These are phyloP conservation scores for Penicillium desertorum DNA, from an alignment of 495 filamentous ascomycete genomes.

Conservation along the genomic window DNA sequence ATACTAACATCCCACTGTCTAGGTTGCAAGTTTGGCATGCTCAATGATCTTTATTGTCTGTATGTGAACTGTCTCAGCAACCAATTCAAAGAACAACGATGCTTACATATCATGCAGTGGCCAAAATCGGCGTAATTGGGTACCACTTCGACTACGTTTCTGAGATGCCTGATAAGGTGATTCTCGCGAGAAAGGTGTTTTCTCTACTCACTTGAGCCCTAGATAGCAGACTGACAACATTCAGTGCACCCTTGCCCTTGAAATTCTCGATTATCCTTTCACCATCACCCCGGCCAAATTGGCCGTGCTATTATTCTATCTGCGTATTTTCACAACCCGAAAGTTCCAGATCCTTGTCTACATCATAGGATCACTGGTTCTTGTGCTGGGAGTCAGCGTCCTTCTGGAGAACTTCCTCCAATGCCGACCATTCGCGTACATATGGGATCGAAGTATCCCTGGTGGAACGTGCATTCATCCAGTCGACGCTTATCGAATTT, in stretches of 20 bases:
- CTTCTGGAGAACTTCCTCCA: constrained; percentile 27
- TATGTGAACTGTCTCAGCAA: constrained; percentile 4
- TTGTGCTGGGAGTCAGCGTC: constrained; percentile 18
- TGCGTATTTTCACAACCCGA: constrained; percentile 33
- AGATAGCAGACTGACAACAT: neutral
- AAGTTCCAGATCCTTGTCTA: constrained; percentile 29
- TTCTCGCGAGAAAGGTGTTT: constrained; percentile 15
- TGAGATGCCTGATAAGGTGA: constrained; percentile 16
- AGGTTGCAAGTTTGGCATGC: constrained; percentile 19
- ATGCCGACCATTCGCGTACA: constrained; percentile 28
- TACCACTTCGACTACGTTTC: constrained; percentile 21
- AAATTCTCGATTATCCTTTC: constrained; percentile 35
- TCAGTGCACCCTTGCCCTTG: constrained; percentile 19
- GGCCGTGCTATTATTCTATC: constrained; percentile 40
- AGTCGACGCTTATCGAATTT: constrained; percentile 20
- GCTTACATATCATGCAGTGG: constrained; percentile 14
- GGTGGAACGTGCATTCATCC: constrained; percentile 28
- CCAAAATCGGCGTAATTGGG: constrained; percentile 18
- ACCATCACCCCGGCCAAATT: constrained; percentile 37
- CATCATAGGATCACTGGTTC: constrained; percentile 28
- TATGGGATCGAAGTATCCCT: constrained; percentile 25
- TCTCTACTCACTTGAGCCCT: neutral
- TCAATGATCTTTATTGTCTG: constrained; percentile 20
- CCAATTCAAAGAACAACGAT: neutral
- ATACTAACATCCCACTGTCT: neutral